Percentiles rank a stretch among this genome's conserved stretches.
phyloP scores from a whole-genome alignment of 306 rosid species.

The Prunus mira region DNA sequence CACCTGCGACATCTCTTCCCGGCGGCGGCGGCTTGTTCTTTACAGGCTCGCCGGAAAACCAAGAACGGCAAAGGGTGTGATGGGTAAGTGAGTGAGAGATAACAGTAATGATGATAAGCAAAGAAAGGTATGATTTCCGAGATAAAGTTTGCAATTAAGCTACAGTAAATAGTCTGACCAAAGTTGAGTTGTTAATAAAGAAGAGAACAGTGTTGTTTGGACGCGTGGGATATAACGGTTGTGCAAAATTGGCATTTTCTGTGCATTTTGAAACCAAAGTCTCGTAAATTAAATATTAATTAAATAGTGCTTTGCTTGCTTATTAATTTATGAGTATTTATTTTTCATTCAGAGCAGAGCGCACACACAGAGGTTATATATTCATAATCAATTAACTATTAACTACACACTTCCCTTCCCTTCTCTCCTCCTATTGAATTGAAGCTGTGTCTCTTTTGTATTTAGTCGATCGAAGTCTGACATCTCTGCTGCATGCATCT shows the following conservation, averaged over 20 bases:
- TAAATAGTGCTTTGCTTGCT: no score
- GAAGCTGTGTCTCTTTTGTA: background rate
- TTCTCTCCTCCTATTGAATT: background rate
- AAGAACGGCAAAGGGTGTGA: background rate
- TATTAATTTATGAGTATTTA: no score
- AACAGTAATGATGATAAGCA: slow-evolving; percentile 19
- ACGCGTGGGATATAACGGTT: slow-evolving; percentile 83
- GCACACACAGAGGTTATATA: no score
- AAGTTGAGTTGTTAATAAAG: slow-evolving; percentile 30
- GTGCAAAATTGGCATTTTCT: slow-evolving; percentile 52
- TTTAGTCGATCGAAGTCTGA: background rate
- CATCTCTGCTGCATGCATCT: background rate
- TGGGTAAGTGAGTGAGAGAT: background rate
- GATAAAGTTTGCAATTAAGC: slow-evolving; percentile 40
- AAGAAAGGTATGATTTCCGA: slow-evolving; percentile 33
- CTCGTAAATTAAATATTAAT: slow-evolving; percentile 1
- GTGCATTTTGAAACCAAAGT: slow-evolving; percentile 24
- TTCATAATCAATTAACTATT: slow-evolving; percentile 5
- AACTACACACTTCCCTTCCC: background rate
- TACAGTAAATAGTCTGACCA: slow-evolving; percentile 27
- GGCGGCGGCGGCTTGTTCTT: slow-evolving; percentile 14
- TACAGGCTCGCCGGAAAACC: slow-evolving; percentile 20
- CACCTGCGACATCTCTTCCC: slow-evolving; percentile 42
- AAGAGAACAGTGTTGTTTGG: slow-evolving; percentile 38
- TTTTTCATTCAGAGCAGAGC: no score